Evolutionary conservation across 129 eudicot species (phyloP), one percentile per base, ranked within the genome.

Genomic region (Apium graveolens): DNA sequence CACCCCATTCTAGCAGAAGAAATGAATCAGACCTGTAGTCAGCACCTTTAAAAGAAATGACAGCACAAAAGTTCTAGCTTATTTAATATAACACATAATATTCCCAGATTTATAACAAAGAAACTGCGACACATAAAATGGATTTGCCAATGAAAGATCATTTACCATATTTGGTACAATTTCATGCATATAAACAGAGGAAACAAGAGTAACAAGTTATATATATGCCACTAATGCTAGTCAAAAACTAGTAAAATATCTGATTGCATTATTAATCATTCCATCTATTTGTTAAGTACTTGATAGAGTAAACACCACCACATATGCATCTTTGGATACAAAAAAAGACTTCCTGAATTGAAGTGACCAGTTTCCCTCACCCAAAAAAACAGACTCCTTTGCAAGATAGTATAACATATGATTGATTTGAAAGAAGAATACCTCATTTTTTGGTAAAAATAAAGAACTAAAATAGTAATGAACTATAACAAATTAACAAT

Each of bases 1-100:
- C 79, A 76, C 87, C 43, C 92, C 95, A 75, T 85, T 89, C 98
- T 93, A 78, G 60, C 85, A 48, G 48, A 41, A 80, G 53, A 84
- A 69, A 70, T 69, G 0, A 35, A 69, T 38, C 38, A 75, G 37
- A 3, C 3, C n/a, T 34, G 21, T 7, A 48, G 26, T 51, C 46
- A 74, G 75, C 9, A 53, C 27, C n/a, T 53, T 53, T 5, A 20
- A 53, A 53, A 53, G 27, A 53, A 53, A 53, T 0, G 11, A 53
- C 62, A 20, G 27, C 62, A 49, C n/a, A 49, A n/a, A 49, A 17
- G 57, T 49, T 49, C 24, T 16, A 2, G 24, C 62, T 20, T 41
- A 41, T 41, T 6, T 20, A 20, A 21, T 21, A 53, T 2, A 55
- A n/a, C 35, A 62, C 18, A 27, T 17, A 62, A 17, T 55, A 18